Conservation (phyloP, 805 yeast species). For the Cyberlindnera maclurae region DNA sequence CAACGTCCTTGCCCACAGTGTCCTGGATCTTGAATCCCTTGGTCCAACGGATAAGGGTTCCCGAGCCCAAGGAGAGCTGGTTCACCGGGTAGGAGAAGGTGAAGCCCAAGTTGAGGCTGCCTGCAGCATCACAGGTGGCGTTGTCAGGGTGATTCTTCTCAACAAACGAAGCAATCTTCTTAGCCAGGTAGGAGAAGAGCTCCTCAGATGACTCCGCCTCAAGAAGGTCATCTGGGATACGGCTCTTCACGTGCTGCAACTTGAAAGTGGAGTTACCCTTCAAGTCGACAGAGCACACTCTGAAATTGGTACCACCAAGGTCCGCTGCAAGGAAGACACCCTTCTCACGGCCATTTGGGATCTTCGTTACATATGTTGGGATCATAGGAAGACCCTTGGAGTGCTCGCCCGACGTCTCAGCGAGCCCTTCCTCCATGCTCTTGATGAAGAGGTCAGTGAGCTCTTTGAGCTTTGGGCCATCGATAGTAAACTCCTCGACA, state of each 20-base stretch:
- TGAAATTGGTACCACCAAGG: constrained; percentile 92
- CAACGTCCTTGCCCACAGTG: constrained; percentile 80
- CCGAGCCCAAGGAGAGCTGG: constrained; percentile 74
- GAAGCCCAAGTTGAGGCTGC: constrained; percentile 70
- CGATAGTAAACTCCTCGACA: constrained; percentile 18
- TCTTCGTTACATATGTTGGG: constrained; percentile 79
- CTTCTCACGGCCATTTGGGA: constrained; percentile 79
- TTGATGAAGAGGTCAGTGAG: constrained; percentile 46
- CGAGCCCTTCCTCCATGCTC: constrained; percentile 55
- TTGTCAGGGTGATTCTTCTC: constrained; percentile 46
- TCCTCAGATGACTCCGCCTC: constrained; percentile 53
- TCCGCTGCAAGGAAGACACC: constrained; percentile 89
- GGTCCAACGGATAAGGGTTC: constrained; percentile 90
- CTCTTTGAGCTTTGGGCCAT: constrained; percentile 9
- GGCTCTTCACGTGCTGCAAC: constrained; percentile 67
- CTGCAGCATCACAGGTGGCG: constrained; percentile 13
- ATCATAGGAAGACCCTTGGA: constrained; percentile 74
- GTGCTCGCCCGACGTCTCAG: constrained; percentile 31
- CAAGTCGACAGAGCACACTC: constrained; percentile 83
- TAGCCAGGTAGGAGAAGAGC: constrained; percentile 70
- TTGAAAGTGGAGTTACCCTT: constrained; percentile 74
- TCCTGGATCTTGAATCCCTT: constrained; percentile 88
- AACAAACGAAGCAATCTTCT: constrained; percentile 59
- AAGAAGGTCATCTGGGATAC: constrained; percentile 75
- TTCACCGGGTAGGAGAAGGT: constrained; percentile 92